These are phyloP conservation scores for Phytophthora ohioensis DNA, from an alignment of 352 stramenopile species.

Conservation along the genomic window DNA sequence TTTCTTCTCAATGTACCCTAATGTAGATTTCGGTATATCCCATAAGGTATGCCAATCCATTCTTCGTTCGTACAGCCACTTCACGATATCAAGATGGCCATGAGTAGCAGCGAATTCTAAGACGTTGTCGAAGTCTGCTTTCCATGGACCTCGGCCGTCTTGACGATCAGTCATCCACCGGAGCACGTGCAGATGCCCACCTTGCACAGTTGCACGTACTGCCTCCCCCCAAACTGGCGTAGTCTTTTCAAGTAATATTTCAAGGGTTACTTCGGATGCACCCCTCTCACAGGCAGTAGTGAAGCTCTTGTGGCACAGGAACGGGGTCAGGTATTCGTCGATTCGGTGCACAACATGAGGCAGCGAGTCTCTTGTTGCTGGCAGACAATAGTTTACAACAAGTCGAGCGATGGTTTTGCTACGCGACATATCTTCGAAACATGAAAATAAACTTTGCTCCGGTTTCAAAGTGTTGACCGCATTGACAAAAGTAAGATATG, in stretches of 20 bases:
- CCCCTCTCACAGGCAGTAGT: conserved; percentile 12
- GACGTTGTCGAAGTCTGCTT: not conserved
- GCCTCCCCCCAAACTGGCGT: conserved; percentile 8
- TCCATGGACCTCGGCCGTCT: conserved; percentile 11
- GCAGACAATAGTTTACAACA: conserved; percentile 1
- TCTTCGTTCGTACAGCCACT: conserved; percentile 10
- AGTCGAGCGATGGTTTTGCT: not conserved
- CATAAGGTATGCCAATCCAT: not conserved
- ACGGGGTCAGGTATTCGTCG: conserved; percentile 3
- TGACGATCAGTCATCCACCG: conserved; percentile 8
- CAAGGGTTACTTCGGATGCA: conserved; percentile 1
- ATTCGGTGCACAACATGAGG: conserved; percentile 6
- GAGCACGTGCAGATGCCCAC: conserved; percentile 10
- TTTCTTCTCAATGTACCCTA: not conserved
- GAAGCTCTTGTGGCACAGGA: conserved; percentile 6
- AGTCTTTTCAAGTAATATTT: conserved; percentile 1
- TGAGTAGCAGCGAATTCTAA: conserved; percentile 15
- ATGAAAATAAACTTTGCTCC: too few relatives aligned
- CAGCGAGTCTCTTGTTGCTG: not conserved
- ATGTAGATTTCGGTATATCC: not conserved
- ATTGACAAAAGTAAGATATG: too few relatives aligned
- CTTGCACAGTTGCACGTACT: not conserved
- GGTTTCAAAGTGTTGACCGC: too few relatives aligned
- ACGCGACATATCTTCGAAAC: not conserved
- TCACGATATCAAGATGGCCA: conserved; percentile 1